phyloP scores from a whole-genome alignment of 768 basidiomycete species.

The Panaeolus papilionaceus region DNA sequence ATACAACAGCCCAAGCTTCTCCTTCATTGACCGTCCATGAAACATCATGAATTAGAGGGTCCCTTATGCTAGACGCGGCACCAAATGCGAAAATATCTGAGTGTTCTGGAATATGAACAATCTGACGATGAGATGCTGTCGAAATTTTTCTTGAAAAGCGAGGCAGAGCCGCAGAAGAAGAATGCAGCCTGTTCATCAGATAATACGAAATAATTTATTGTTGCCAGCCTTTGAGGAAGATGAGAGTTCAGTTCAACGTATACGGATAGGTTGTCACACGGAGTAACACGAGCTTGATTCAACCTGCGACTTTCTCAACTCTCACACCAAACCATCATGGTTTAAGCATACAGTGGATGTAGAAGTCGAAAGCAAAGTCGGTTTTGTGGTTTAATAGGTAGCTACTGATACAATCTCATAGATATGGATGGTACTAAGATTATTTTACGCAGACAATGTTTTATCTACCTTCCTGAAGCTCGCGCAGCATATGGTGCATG shows the following conservation, averaged over 20 bases:
- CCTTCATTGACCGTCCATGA: constrained; percentile 65
- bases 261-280: too few species aligned
- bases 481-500: neutral
- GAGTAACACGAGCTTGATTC: too few species aligned
- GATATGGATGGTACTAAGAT: neutral
- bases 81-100: constrained; percentile 67
- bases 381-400: neutral
- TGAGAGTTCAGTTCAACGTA: too few species aligned
- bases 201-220: neutral
- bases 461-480: neutral
- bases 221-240: too few species aligned
- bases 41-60: constrained; percentile 58
- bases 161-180: neutral
- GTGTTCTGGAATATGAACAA: constrained; percentile 28
- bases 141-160: neutral
- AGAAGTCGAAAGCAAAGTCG: neutral
- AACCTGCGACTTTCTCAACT: neutral
- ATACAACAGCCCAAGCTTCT: constrained; percentile 80
- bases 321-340: neutral
- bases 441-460: neutral
- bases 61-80: constrained; percentile 47
- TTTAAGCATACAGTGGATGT: neutral
- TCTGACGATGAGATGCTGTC: constrained; percentile 10
- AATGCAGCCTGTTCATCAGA: neutral
- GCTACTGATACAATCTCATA: neutral